Base-by-base conservation (phyloP, 345 rosid genomes). In the Eucalyptus leucophloia region DNA sequence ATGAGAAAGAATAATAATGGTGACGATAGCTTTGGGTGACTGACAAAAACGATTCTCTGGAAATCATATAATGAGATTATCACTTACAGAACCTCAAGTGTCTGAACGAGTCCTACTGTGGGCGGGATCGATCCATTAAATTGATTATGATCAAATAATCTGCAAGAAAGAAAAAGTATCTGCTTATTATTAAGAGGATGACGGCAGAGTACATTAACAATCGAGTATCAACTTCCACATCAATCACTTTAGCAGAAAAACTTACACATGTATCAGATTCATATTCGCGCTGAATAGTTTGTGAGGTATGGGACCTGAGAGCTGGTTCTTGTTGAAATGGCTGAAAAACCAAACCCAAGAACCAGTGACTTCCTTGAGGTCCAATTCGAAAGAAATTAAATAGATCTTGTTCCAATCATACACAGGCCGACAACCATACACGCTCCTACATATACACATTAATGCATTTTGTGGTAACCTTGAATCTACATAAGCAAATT, bases 81-180 rank as follows among this genome's bases (percentile, higher is more conserved):
- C 89, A 98, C 99, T 98, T 94, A 98, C 99, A 97, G 98, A 96
- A 94, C 98, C 93, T 98, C 99, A 51, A 98, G 98, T 28, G 97
- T 95, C 95, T 92, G 95, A 92, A 98, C 94, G 3, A 83, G 92
- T 92, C 95, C 98, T 91, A 97, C 58, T 24, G 98, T 87, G 58
- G 95, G 51, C 4, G 99, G 99, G 89, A 98, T 94, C n/a, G 87
- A 86, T 86, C 98, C 99, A 37, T 88, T 93, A 82, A 98, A 92
- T 86, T 91, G 94, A 91, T 96, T 98, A 72, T 97, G 96, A 90
- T 98, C 98, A 85, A 98, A 95, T 87, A 97, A 91, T 87, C 99
- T 97, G 91, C 88, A 58, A 89, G 28, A 50, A 42, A 14, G 47
- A 77, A 77, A 77, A 21, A 11, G 19, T 77, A 77, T 3, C 30